Percentiles rank a stretch among this genome's conserved stretches.
Evolutionary conservation across 1,139 yeast species (phyloP).

Genomic region (Yamadazyma trypodendri): DNA sequence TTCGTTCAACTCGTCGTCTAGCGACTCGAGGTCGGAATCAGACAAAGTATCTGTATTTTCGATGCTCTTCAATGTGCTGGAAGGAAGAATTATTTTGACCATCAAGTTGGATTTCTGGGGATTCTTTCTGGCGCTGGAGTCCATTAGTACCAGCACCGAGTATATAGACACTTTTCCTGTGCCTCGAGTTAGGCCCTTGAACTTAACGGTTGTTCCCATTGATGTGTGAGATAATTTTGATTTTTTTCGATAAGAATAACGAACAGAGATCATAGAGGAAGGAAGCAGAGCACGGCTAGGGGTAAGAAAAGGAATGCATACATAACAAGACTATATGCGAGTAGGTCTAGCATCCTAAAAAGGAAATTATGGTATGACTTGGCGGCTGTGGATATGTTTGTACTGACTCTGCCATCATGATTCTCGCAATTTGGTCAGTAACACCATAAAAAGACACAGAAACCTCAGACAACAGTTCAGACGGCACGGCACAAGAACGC

Average conservation of each 20-base stretch:
- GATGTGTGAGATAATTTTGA: neutral
- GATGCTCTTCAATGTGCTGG: neutral
- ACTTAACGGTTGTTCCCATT: slow-evolving; percentile 10
- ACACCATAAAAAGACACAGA: no score
- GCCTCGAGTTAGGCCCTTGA: slow-evolving; percentile 9
- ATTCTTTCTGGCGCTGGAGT: neutral
- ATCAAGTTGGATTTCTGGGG: slow-evolving; percentile 5
- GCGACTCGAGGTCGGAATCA: slow-evolving; percentile 14
- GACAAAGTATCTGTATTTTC: slow-evolving; percentile 1
- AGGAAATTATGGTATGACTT: no score
- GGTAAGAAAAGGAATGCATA: no score
- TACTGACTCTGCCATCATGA: no score
- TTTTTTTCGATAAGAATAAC: slow-evolving; percentile 1
- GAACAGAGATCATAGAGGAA: no score
- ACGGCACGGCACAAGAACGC: no score
- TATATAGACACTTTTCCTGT: slow-evolving; percentile 8
- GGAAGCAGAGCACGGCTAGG: no score
- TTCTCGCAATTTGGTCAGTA: no score
- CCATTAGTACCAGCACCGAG: slow-evolving; percentile 6
- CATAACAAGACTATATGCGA: no score
- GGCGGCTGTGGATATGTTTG: no score
- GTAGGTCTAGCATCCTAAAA: no score
- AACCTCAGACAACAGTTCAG: no score
- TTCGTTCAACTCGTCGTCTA: slow-evolving; percentile 19
- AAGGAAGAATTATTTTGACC: slow-evolving; percentile 19